Conservation (phyloP, 768 basidiomycete species). For the Tulasnella sp. region DNA sequence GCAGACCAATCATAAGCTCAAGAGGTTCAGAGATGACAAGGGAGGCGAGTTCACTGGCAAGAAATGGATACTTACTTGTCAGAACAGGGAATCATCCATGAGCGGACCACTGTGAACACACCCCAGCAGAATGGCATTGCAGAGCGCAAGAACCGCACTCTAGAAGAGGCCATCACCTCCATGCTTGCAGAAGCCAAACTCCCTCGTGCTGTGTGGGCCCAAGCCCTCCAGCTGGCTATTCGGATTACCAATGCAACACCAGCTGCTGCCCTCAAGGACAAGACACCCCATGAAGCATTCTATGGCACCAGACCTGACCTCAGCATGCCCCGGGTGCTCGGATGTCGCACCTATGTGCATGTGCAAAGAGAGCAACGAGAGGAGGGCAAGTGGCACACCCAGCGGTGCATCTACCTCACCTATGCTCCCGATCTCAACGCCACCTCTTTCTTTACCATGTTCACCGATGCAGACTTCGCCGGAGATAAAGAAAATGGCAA, state of each 20-base stretch:
- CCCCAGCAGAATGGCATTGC: constrained; percentile 27
- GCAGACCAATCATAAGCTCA: constrained; percentile 31
- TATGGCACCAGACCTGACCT: not conserved
- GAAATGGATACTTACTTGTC: not conserved
- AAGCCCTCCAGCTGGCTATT: not conserved
- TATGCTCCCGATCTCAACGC: too few relatives aligned
- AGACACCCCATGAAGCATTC: not conserved
- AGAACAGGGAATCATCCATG: constrained; percentile 25
- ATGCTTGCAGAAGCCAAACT: constrained; percentile 5
- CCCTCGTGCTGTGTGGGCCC: constrained; percentile 6
- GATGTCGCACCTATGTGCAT: not conserved
- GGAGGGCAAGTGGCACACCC: not conserved
- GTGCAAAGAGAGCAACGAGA: not conserved
- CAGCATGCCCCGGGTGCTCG: not conserved
- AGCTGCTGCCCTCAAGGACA: not conserved
- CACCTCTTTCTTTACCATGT: too few relatives aligned
- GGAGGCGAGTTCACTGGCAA: constrained; percentile 39
- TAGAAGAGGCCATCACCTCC: not conserved
- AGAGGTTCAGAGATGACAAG: constrained; percentile 37
- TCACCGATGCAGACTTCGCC: too few relatives aligned
- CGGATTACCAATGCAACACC: not conserved
- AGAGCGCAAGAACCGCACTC: constrained; percentile 14
- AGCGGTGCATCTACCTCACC: not conserved
- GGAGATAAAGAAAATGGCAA: too few relatives aligned
- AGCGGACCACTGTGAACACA: constrained; percentile 19